A percentile compares a stretch with the other conserved stretches of the same genome.
Conservation (phyloP, 2,329 filamentous ascomycete genomes). For the Albophoma yamanashiensis region DNA sequence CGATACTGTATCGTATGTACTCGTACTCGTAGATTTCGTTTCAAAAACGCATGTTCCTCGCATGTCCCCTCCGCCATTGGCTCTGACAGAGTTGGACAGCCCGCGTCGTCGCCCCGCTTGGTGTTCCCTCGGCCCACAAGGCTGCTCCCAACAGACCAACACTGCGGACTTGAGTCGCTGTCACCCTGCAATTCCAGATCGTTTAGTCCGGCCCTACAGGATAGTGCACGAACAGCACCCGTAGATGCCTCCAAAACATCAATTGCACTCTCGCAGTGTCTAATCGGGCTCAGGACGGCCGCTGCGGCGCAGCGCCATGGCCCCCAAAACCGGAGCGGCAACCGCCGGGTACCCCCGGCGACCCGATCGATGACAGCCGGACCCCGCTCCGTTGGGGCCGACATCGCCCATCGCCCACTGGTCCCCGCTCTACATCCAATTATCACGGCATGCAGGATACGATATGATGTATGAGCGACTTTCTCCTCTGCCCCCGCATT, state of each 20-base stretch:
- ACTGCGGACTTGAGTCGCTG: background rate
- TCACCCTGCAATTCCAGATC: too few relatives aligned
- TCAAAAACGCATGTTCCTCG: background rate
- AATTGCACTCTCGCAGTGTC: background rate
- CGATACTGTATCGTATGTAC: background rate
- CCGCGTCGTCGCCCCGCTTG: background rate
- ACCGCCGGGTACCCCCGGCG: background rate
- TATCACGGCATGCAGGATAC: background rate
- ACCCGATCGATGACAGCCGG: background rate
- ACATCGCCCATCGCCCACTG: background rate
- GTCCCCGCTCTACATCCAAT: background rate
- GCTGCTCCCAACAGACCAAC: background rate
- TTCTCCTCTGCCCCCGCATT: background rate
- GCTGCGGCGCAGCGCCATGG: background rate
- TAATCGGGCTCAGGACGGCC: background rate
- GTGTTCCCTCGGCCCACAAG: background rate
- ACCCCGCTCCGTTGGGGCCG: constrained; percentile 1
- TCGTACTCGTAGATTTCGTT: background rate
- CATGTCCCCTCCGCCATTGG: background rate
- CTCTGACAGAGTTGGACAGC: background rate
- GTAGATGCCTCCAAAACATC: background rate
- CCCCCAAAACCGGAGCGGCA: background rate
- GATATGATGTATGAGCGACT: background rate
- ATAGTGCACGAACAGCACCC: background rate
- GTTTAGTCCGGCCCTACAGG: background rate